Base-by-base conservation (phyloP, 768 basidiomycete genomes). In the Xerocomus potaroensis region DNA sequence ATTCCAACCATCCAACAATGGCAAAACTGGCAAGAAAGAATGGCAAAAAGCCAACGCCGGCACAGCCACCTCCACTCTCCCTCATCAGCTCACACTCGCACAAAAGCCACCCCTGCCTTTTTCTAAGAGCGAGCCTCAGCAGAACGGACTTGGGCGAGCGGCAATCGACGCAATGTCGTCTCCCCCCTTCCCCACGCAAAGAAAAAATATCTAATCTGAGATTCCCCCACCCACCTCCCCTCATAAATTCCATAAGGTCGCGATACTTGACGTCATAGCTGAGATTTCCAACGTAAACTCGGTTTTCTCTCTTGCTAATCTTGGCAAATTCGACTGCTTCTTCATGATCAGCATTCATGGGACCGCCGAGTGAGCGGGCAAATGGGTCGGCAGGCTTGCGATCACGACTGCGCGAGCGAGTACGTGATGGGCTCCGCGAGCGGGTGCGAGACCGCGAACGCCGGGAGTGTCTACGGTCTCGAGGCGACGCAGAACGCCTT, bases 181-280 rank as follows among this genome's bases (percentile, higher is more conserved):
- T 26, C 61, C 58, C 64, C 61, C 61, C 64, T 46, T 48, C 63
- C 60, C 55, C 68, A 64, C 54, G 61, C 69, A 61, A 72, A 66
- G 71, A 68, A 78, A 80, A 72, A 83, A 68, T 55, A 48, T 67
- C 67, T 69, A 70, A 73, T 62, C 73, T 77, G 71, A 75, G 75
- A 81, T 81, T 79, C 84, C 82, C 80, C 81, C 73, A 93, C 94
- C 87, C 90, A 96, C 94, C 93, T 92, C 91, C 90, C 86, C 90
- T 81, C 92, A 96, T 95, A 68, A 96, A 97, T 83, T 97, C 92
- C 81, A 94, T 92, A 70, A 99, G 78, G 76, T 98, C 96, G 72
- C 92, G 82, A 74, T 95, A 98, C 73, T 87, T 94, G 83, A 93
- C 91, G 69, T 95, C 91, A 77, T 97, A 99, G 66, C 90, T 91